Conservation (phyloP, 257 asterid genomes). For the Ilex aquifolium region DNA sequence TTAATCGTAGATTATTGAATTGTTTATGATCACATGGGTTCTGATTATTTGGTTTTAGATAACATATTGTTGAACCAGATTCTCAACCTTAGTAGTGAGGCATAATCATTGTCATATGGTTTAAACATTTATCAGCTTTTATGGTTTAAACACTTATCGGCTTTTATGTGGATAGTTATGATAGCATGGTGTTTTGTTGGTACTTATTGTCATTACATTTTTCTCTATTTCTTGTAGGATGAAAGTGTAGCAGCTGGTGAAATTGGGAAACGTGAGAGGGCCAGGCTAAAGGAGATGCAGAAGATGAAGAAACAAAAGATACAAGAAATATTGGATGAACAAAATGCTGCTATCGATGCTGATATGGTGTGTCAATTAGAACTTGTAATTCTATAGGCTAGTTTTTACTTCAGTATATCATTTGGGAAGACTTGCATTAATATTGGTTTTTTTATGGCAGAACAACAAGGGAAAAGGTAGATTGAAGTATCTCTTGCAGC, state of each 20-base stretch:
- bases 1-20: too few relatives aligned
- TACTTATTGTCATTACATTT: neutral
- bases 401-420: neutral
- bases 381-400: neutral
- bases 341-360: slow-evolving; percentile 91
- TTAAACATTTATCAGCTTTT: neutral
- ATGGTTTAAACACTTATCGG: neutral
- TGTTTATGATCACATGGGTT: too few relatives aligned
- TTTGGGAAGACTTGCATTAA: slow-evolving; percentile 1
- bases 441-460: slow-evolving; percentile 39
- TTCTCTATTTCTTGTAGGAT: slow-evolving; percentile 35
- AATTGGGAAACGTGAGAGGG: slow-evolving; percentile 66
- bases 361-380: slow-evolving; percentile 63
- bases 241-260: slow-evolving; percentile 42
- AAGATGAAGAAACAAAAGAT: slow-evolving; percentile 74
- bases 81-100: too few relatives aligned
- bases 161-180: neutral
- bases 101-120: too few relatives aligned
- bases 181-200: neutral
- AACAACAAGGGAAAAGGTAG: slow-evolving; percentile 94
- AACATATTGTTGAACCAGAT: too few relatives aligned
- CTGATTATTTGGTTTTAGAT: too few relatives aligned
- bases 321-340: slow-evolving; percentile 83
- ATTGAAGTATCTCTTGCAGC: slow-evolving; percentile 86
- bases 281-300: slow-evolving; percentile 77